Conservation (phyloP, 2,329 filamentous ascomycete species). For the Diaporthe citrichinensis region DNA sequence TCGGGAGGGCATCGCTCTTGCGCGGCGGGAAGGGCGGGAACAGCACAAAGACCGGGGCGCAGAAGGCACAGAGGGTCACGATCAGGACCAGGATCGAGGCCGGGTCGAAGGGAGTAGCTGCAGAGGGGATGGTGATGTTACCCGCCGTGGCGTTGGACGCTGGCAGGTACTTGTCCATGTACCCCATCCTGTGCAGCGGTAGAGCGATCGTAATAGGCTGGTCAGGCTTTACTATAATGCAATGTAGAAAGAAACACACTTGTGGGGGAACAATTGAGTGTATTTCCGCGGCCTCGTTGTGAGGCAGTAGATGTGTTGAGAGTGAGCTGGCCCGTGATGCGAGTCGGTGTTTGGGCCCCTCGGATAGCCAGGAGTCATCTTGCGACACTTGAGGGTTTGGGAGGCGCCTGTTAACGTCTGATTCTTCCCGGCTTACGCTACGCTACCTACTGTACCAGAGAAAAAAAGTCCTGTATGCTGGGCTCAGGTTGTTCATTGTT, state of each 20-base stretch:
- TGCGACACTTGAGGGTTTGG: conserved; percentile 36
- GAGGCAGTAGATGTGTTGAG: background rate
- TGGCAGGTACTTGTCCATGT: conserved; percentile 30
- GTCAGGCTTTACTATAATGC: background rate
- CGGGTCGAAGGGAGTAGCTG: conserved; percentile 46
- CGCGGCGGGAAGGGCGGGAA: conserved; percentile 69
- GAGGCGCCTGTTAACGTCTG: conserved; percentile 15
- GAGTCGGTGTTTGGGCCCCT: conserved; percentile 10
- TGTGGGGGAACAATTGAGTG: background rate
- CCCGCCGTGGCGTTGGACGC: conserved; percentile 25
- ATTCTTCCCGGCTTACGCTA: background rate
- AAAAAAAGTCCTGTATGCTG: background rate
- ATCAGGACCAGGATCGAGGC: conserved; percentile 56
- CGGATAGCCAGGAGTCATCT: conserved; percentile 15
- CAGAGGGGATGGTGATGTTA: conserved; percentile 26
- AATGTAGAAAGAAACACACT: background rate
- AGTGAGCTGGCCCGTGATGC: background rate
- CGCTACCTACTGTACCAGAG: background rate
- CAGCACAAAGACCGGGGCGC: conserved; percentile 67
- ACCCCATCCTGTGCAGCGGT: conserved; percentile 12
- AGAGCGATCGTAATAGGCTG: background rate
- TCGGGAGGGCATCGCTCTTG: conserved; percentile 66
- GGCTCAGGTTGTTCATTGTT: background rate
- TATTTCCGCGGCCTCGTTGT: background rate
- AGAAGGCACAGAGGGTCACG: conserved; percentile 63